A percentile compares a stretch with the other conserved stretches of the same genome.
phyloP scores from a whole-genome alignment of 768 basidiomycete species.

The Rhodotorula taiwanensis region DNA sequence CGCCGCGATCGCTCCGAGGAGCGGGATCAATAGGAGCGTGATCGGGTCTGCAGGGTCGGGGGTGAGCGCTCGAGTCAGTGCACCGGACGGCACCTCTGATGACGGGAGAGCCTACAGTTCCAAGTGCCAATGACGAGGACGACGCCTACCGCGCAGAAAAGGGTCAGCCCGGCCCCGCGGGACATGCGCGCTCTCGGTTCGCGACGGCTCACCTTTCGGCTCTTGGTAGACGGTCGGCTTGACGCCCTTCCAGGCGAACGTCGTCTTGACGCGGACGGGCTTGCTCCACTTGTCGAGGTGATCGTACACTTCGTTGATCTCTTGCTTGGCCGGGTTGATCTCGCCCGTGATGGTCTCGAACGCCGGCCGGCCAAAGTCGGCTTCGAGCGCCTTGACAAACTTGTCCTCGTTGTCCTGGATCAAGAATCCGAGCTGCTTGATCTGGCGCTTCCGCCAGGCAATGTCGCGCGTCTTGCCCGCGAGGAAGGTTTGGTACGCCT shows the following conservation, averaged over 20 bases:
- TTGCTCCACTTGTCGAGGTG: conserved; percentile 70
- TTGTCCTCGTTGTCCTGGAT: conserved; percentile 60
- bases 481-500: conserved; percentile 56
- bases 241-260: conserved; percentile 56
- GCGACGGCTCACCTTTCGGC: conserved; percentile 50
- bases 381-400: conserved; percentile 55
- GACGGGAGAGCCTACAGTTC: conserved; percentile 37
- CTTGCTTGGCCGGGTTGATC: conserved; percentile 53
- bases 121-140: conserved; percentile 42
- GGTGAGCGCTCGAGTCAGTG: too few relatives aligned
- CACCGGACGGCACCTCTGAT: fast-evolving
- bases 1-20: conserved; percentile 70
- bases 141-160: background rate
- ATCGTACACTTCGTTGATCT: conserved; percentile 53
- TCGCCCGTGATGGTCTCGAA: conserved; percentile 63
- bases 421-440: conserved; percentile 57
- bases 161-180: background rate
- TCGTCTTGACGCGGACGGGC: conserved; percentile 56
- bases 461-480: conserved; percentile 62
- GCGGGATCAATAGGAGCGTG: conserved; percentile 54
- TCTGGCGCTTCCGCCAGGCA: conserved; percentile 64
- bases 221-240: conserved; percentile 63
- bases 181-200: background rate
- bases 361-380: conserved; percentile 60
- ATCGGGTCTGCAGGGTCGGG: conserved; percentile 58